Evolutionary conservation across 2,329 filamentous ascomycete genomes (phyloP), one percentile per base, ranked within the genome.

Genomic region (Leptographium galeiforme): DNA sequence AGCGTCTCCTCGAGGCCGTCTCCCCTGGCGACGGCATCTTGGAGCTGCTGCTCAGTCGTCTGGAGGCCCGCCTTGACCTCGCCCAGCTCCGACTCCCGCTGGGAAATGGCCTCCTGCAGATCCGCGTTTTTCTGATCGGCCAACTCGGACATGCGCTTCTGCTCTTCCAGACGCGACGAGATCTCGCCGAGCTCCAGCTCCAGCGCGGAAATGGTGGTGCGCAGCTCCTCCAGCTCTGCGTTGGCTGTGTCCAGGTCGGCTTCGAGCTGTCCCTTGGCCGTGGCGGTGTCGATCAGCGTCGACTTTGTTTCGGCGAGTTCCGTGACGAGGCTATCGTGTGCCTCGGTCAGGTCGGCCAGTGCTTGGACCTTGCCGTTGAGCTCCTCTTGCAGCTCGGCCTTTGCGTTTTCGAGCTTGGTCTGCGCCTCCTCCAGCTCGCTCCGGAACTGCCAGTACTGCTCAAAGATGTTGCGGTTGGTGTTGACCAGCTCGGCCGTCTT

Each of bases 391-490:
- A 65, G 60, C 1, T 57, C 59, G 19, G 51, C 41, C 59, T 63
- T 63, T 54, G 62, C 62, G 19, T 56, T 54, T 39, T 58, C 57
- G 10, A 66, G 58, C 39, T 56, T 55, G 10, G 51, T 55, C 57
- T 63, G 61, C 30, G 59, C 56, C 8, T 57, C 59, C 40, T 67
- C 65, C 54, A 66, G 60, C 19, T 66, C 64, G 38, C 62, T 62
- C 13, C 64, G 61, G 52, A 65, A 67, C 19, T 60, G 58, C 48
- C 63, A 64, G 57, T 67, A 67, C 57, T 66, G 61, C 50, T 67
- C 65, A 19, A 67, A 56, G 6, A 65, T 58, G 25, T 63, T 63
- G 43, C 63, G 63, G 51, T 65, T 62, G 1, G 64, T 62, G 44
- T 56, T 61, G 34, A 60, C 54, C 14, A 67, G 62, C 45, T 63